Evolutionary conservation across 2,329 filamentous ascomycete genomes (phyloP), one percentile per base, ranked within the genome.

Genomic region (Aspergillus luchuensis): DNA sequence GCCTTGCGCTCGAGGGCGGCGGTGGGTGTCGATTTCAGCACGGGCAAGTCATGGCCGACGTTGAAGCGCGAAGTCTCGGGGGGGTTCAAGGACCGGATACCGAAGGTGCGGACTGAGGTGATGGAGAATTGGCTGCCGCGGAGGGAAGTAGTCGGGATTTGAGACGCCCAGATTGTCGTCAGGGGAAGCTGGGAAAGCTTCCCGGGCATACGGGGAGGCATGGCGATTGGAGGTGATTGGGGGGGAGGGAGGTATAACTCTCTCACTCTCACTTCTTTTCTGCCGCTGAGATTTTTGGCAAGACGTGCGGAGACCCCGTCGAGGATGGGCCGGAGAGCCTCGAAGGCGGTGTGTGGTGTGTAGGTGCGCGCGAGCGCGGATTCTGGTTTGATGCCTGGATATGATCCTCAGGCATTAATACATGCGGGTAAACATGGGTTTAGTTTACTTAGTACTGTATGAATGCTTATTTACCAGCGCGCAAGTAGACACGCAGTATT

Each of bases 1-100:
- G 81, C 78, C 75, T 84, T 86, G 53, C 86, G 85, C 59, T 81
- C 77, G 58, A 88, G 81, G 2, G 87, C 87, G n/a, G 85, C 85
- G 3, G 82, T 79, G 8, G 82, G 80, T 8, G 83, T 84, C 59
- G 84, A 81, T 58, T 81, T 78, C 38, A 89, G 80, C n/a, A 83
- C 74, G 6, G 79, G 78, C 15, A 85, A 79, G 48, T 76, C 74
- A 59, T 80, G 78, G 63, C 79, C 74, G 71, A 81, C 75, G 70
- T 85, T 84, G 78, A 84, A 87, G 62, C 82, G 83, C 66, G 78
- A 81, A 39, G 76, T 71, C 67, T 78, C 79, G 47, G 81, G 82
- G n/a, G 77, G 78, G 63, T 82, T 82, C 67, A 86, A 81, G n/a
- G 86, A 85, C 73, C 82, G 82, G 71, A 88, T 87, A 63, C 81